Conservation (phyloP, 371 early-diverging fungal species). For the Mortierella sp. region DNA sequence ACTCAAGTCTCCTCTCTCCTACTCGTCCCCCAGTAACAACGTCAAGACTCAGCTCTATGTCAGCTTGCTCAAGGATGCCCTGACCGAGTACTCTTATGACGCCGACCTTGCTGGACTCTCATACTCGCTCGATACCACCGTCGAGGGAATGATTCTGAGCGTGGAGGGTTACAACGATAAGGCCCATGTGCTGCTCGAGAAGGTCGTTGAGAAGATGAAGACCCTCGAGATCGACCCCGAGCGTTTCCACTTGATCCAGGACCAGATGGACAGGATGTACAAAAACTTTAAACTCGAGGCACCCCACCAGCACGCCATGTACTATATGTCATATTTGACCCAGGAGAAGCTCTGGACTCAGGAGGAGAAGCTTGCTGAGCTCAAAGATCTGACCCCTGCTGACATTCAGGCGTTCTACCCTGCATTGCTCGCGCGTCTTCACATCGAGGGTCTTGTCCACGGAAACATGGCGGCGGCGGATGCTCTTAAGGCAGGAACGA, state of each 20-base stretch:
- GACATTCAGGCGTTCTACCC: slow-evolving; percentile 85
- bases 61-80: slow-evolving; percentile 82
- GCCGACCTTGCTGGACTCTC: slow-evolving; percentile 90
- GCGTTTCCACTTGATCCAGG: slow-evolving; percentile 83
- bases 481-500: slow-evolving; percentile 71
- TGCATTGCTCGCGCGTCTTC: slow-evolving; percentile 74
- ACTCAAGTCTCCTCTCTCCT: slow-evolving; percentile 50
- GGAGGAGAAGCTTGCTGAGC: slow-evolving; percentile 79
- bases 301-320: slow-evolving; percentile 84
- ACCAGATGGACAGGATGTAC: slow-evolving; percentile 76
- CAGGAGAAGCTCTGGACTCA: slow-evolving; percentile 88
- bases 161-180: slow-evolving; percentile 92
- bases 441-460: slow-evolving; percentile 85
- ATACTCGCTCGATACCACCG: slow-evolving; percentile 76
- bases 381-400: slow-evolving; percentile 72
- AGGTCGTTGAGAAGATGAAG: slow-evolving; percentile 80
- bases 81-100: slow-evolving; percentile 90
- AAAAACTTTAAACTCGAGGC: slow-evolving; percentile 80
- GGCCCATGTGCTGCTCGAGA: slow-evolving; percentile 75
- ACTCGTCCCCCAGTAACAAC: slow-evolving; percentile 60
- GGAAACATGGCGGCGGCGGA: slow-evolving; percentile 84
- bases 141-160: slow-evolving; percentile 77
- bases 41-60: slow-evolving; percentile 77
- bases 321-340: slow-evolving; percentile 80
- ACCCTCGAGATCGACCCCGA: slow-evolving; percentile 72